phyloP scores from a whole-genome alignment of 208 protist genomes.

The Jaenimonas drosophilae region DNA sequence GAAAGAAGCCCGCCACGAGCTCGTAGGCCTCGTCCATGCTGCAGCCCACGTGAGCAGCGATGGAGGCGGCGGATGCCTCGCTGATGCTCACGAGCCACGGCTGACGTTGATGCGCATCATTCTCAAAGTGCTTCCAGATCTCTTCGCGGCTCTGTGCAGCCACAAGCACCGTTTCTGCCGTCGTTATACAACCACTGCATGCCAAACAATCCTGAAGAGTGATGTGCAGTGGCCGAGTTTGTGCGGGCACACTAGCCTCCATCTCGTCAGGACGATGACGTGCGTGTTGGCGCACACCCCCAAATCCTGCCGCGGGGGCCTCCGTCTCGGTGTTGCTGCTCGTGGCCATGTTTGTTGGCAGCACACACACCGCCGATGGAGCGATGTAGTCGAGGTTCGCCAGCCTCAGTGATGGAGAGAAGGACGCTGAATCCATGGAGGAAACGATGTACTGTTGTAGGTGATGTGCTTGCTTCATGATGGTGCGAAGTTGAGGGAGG shows the following conservation, averaged over 20 bases:
- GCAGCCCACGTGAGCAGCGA: conserved; percentile 79
- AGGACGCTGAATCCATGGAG: conserved; percentile 7
- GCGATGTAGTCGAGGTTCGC: conserved; percentile 83
- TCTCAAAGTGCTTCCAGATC: conserved; percentile 12
- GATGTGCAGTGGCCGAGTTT: conserved; percentile 57
- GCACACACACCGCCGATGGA: conserved; percentile 62
- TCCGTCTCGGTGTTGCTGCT: not conserved
- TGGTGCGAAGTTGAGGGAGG: too few species aligned
- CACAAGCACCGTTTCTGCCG: conserved; percentile 95
- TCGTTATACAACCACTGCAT: conserved; percentile 96
- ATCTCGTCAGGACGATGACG: not conserved
- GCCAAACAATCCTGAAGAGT: conserved; percentile 83
- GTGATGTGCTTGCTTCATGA: too few species aligned
- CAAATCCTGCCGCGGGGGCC: not conserved
- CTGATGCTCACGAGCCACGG: conserved; percentile 76
- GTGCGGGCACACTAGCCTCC: not conserved
- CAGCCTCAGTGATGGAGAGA: conserved; percentile 65
- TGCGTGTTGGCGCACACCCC: not conserved
- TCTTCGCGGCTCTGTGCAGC: conserved; percentile 49
- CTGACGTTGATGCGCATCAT: not conserved
- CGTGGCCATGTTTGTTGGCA: conserved; percentile 9
- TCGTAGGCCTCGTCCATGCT: conserved; percentile 17
- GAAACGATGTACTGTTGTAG: too few species aligned
- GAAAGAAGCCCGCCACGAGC: conserved; percentile 73
- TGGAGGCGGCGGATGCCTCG: conserved; percentile 78